Evolutionary conservation across 2,329 filamentous ascomycete species (phyloP), one percentile per base, ranked within the genome.

Genomic region (Tolypocladium guangdongense): DNA sequence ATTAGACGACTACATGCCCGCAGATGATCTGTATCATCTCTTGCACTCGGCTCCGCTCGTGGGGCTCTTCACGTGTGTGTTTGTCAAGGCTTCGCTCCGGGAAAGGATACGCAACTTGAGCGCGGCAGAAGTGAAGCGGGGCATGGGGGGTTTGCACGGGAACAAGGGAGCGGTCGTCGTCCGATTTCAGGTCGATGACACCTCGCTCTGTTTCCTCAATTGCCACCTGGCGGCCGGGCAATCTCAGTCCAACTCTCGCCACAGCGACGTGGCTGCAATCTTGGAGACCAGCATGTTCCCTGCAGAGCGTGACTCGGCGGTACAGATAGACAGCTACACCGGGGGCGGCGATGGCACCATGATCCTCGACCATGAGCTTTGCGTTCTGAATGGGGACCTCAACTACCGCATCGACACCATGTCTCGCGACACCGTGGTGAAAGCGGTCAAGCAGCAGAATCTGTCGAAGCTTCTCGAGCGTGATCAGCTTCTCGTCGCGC

Each of bases 351-450:
- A 99, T 66, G 93, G 93, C 7, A 86, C 84, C 41, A 90, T 96
- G 86, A 88, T 99, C 55, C 77, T 97, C 54, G 93, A 99, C 64
- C 93, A 99, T 65, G 93, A 99, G 70, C 86, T 99, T n/a, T 96
- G 92, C 68, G 83, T 99, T 49, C 73, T 97, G 43, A 97, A 97
- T 63, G 93, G 93, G 32, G 93, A 99, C 67, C 78, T 99, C 50
- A 99, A 99, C 71, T 99, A 99, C 69, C 90, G 93, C 57, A 97
- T 99, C 63, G 93, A 99, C 68, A 90, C 91, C 27, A 96, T 97
- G 82, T 90, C 90, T 20, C 88, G 93, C 50, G 90, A 97, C 63
- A 90, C 88, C 0, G 92, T 99, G 3, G 87, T 97, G 52, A 86
- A 85, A 55, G 90, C 90, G 1, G 82, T 97, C 50, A 86, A 88